Base-by-base conservation (phyloP, 2,329 filamentous ascomycete species). In the Fusarium verticillioides region DNA sequence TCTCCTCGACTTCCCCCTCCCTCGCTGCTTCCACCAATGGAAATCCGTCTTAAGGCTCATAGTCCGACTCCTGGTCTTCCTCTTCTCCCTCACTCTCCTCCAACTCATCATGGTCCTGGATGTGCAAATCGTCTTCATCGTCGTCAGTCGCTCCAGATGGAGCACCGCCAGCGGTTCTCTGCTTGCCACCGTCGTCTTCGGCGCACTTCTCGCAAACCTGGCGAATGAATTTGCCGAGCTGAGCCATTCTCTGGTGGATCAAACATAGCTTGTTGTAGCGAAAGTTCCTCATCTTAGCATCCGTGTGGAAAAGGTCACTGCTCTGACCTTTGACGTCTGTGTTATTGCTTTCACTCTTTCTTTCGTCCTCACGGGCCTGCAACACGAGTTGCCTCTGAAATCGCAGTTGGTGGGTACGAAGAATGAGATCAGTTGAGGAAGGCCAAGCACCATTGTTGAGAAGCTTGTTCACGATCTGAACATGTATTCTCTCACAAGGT, bases 401-500 rank as follows among this genome's bases (percentile, higher is more conserved):
- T 7, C 69, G 60, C 7, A 73, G 63, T n/a, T 73, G 46, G 16
- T 66, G 73, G 46, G 62, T 57, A 11, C 63, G 58, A 23, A 76
- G 39, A 5, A 50, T 44, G 28, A 77, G 56, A 12, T 56, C 44
- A 19, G 65, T 63, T 23, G 46, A 60, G 16, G 16, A 7, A 9
- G 21, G 15, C 13, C 66, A 53, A 7, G 36, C 6, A 18, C 63
- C 63, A 4, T 49, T 53, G 36, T 66, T 72, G 28, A 76, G 75
- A 67, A 39, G 66, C 69, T 61, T 68, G 40, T 76, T 79, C 46
- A 76, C 73, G n/a, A 85, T 78, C 6, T 82, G 65, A 59, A 87
- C 65, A 12, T 70, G 70, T 21, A 87, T 67, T 61, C 77, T 79
- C 64, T 82, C 82, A 61, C 82, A 81, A 16, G 80, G 78, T 10